These are phyloP conservation scores for Colletotrichum lini DNA, from an alignment of 2,329 filamentous ascomycete genomes.

Conservation along the genomic window DNA sequence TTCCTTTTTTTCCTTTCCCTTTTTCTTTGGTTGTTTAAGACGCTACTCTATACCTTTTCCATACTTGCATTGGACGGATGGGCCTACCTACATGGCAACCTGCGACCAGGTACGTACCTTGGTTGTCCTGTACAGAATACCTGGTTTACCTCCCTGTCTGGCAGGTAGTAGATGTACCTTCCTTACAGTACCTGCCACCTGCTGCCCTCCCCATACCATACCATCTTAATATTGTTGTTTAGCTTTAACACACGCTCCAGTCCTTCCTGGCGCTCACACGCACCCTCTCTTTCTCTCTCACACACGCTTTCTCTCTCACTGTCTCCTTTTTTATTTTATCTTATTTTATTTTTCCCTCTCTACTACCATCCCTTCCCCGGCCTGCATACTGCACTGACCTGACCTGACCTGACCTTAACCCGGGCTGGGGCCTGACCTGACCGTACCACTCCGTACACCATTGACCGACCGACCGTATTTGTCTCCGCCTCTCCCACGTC, in stretches of 20 bases:
- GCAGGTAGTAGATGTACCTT: neutral
- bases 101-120: slow-evolving; percentile 13
- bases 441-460: slow-evolving; percentile 19
- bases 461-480: slow-evolving; percentile 38
- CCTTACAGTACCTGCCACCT: slow-evolving; percentile 15
- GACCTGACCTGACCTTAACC: slow-evolving; percentile 37
- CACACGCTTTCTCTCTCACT: neutral
- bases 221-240: slow-evolving; percentile 41
- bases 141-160: no score
- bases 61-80: slow-evolving; percentile 18
- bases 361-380: slow-evolving; percentile 38
- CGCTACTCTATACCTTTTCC: slow-evolving; percentile 13
- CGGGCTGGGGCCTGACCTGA: slow-evolving; percentile 40
- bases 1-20: neutral
- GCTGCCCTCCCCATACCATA: slow-evolving; percentile 32
- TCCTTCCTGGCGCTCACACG: slow-evolving; percentile 19
- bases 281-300: no score
- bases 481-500: slow-evolving; percentile 40
- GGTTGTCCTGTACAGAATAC: neutral
- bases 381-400: slow-evolving; percentile 41
- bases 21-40: slow-evolving; percentile 9
- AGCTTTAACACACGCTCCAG: slow-evolving; percentile 42
- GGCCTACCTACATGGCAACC: neutral
- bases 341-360: slow-evolving; percentile 8
- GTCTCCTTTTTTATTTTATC: slow-evolving; percentile 14